Conservation (phyloP, 352 stramenopile species). For the Phytophthora palmivora region DNA sequence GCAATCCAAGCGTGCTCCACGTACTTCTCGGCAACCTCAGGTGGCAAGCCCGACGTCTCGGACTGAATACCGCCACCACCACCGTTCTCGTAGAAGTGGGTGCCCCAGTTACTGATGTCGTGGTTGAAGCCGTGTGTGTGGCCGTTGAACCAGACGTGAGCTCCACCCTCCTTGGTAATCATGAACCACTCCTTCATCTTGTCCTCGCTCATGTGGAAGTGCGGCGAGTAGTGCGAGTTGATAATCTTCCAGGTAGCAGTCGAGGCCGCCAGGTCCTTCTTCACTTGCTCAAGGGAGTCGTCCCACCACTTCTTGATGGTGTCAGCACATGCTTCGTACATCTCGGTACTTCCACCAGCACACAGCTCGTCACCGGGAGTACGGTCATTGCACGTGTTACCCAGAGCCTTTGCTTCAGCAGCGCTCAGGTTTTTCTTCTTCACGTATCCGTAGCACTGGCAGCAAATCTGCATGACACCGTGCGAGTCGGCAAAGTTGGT, state of each 20-base stretch:
- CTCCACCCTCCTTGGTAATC: conserved; percentile 78
- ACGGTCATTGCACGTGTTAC: conserved; percentile 76
- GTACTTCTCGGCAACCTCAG: conserved; percentile 76
- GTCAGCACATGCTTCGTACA: conserved; percentile 82
- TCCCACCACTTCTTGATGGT: conserved; percentile 85
- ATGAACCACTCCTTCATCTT: conserved; percentile 92
- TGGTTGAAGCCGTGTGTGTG: conserved; percentile 91
- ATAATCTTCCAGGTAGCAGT: conserved; percentile 89
- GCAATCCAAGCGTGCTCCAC: conserved; percentile 86
- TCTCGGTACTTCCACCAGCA: conserved; percentile 63
- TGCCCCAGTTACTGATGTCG: conserved; percentile 85
- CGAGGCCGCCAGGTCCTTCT: conserved; percentile 74
- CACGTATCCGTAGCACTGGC: conserved; percentile 89
- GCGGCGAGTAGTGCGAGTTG: conserved; percentile 91
- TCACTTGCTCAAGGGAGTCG: conserved; percentile 67
- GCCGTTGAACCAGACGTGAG: conserved; percentile 85
- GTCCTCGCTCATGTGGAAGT: conserved; percentile 90
- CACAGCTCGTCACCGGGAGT: conserved; percentile 73
- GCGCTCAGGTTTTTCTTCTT: conserved; percentile 63
- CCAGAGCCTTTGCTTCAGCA: conserved; percentile 58
- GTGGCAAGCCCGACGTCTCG: conserved; percentile 81
- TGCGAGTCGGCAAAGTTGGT: conserved; percentile 89
- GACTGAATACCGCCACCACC: conserved; percentile 87
- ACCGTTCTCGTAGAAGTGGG: conserved; percentile 90
- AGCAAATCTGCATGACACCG: conserved; percentile 86